phyloP scores from a whole-genome alignment of 805 yeast species.

The Saturnispora gosingensis region DNA sequence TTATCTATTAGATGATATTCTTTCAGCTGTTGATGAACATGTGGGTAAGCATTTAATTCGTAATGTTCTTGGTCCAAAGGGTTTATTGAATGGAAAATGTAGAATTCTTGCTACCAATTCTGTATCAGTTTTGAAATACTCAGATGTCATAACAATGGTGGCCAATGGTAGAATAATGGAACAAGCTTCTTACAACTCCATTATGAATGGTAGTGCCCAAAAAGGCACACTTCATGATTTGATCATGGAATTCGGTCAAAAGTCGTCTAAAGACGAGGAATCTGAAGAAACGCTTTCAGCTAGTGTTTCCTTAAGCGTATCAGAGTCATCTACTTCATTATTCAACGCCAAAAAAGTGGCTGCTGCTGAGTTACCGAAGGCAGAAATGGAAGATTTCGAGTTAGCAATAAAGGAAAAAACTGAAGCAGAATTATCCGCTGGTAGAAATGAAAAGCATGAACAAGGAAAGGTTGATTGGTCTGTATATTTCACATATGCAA shows the following conservation, averaged over 20 bases:
- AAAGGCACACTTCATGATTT: conserved; percentile 24
- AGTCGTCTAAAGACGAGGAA: conserved; percentile 20
- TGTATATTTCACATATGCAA: conserved; percentile 74
- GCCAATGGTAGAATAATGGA: conserved; percentile 57
- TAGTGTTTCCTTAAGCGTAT: conserved; percentile 10
- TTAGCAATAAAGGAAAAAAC: conserved; percentile 28
- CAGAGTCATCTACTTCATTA: conserved; percentile 14
- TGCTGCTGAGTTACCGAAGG: conserved; percentile 44
- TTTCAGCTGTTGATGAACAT: conserved; percentile 96
- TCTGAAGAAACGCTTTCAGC: conserved; percentile 5
- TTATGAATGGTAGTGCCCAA: conserved; percentile 18
- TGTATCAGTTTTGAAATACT: conserved; percentile 43
- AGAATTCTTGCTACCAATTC: conserved; percentile 52
- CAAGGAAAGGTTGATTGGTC: conserved; percentile 91
- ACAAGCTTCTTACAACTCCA: conserved; percentile 51
- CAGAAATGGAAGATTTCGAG: conserved; percentile 42
- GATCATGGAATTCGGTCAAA: conserved; percentile 50
- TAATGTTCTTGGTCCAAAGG: conserved; percentile 36
- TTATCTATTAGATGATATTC: conserved; percentile 81
- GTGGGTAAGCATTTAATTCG: conserved; percentile 81
- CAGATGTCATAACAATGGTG: conserved; percentile 53
- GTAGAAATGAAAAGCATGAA: conserved; percentile 70
- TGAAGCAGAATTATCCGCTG: conserved; percentile 32
- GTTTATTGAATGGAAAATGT: conserved; percentile 44
- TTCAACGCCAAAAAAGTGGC: conserved; percentile 29